These are phyloP conservation scores for Grigorovia yakushimaensis DNA, from an alignment of 805 yeast genomes.

Conservation along the genomic window DNA sequence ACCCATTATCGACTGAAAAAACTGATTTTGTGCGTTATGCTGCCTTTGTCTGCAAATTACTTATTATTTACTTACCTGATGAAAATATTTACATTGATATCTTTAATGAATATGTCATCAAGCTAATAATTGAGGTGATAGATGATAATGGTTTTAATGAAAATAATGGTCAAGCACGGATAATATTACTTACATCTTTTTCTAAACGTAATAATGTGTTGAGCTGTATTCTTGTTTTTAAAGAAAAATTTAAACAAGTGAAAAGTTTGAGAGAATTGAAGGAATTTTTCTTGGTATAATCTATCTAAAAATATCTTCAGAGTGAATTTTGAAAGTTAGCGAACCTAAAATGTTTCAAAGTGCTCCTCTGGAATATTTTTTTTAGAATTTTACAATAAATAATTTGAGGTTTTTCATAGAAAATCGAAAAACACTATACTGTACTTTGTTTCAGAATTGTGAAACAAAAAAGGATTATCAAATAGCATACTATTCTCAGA, in stretches of 20 bases:
- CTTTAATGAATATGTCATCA: background rate
- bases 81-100: background rate
- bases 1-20: background rate
- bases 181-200: background rate
- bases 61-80: background rate
- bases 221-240: background rate
- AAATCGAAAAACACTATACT: background rate
- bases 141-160: background rate
- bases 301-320: too few relatives aligned
- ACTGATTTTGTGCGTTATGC: background rate
- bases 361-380: background rate
- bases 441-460: background rate
- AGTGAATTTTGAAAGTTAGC: too few relatives aligned
- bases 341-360: too few relatives aligned
- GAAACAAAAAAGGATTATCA: background rate
- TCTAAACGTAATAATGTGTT: background rate
- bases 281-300: background rate
- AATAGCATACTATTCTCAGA: background rate
- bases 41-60: background rate
- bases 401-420: background rate
- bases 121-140: too few relatives aligned
- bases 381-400: too few relatives aligned
- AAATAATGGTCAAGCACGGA: background rate
- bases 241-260: too few relatives aligned
- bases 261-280: background rate